A percentile compares a stretch with the other conserved stretches of the same genome.
Evolutionary conservation across 768 basidiomycete species (phyloP).

Genomic region (Russula abietina): DNA sequence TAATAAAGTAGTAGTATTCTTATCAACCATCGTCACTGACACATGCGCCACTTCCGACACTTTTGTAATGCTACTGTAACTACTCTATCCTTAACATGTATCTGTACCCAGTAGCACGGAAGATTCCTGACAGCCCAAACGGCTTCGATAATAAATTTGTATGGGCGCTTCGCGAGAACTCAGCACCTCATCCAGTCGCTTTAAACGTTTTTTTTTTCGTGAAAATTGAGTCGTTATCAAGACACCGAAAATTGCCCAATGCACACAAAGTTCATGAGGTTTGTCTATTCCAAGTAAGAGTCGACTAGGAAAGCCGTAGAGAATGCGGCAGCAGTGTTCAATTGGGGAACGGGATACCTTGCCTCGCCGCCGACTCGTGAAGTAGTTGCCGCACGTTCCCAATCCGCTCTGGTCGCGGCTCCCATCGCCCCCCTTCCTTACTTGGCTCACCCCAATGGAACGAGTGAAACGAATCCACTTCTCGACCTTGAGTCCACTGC

Average conservation of each 20-base stretch:
- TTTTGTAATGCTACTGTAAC: constrained; percentile 15
- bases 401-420: constrained; percentile 33
- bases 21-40: constrained; percentile 5
- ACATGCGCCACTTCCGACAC: constrained; percentile 3
- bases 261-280: background rate
- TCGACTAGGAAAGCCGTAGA: background rate
- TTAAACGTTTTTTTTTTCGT: background rate
- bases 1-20: constrained; percentile 1
- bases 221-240: background rate
- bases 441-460: constrained; percentile 45
- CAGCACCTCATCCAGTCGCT: constrained; percentile 1
- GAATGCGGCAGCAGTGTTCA: background rate
- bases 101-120: background rate
- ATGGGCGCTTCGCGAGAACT: constrained; percentile 15
- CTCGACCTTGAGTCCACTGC: constrained; percentile 41
- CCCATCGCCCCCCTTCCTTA: constrained; percentile 33
- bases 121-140: background rate
- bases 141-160: background rate
- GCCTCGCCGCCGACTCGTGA: constrained; percentile 37
- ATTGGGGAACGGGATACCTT: constrained; percentile 30
- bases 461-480: constrained; percentile 48
- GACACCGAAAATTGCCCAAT: background rate
- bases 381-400: constrained; percentile 35
- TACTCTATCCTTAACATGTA: constrained; percentile 7
- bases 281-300: background rate